Evolutionary conservation across 106 monocot genomes (phyloP), one percentile per base, ranked within the genome.

Genomic region (Dioscorea dumetorum): DNA sequence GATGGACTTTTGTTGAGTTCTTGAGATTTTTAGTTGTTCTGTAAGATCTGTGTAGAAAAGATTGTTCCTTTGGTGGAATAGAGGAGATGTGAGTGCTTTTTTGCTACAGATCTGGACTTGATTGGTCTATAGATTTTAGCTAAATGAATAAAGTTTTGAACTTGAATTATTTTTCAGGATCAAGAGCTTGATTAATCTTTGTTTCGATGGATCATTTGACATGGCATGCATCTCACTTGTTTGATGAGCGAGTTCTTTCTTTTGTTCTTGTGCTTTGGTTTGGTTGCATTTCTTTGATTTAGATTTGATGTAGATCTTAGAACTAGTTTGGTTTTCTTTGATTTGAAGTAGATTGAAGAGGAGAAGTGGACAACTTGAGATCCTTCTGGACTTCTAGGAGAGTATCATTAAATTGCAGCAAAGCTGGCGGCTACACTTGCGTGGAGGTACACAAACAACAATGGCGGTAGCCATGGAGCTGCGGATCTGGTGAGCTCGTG

Each of bases 391-490:
- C 15, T 32, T 73, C 21, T 5, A 35, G 4, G 7, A 61, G 21
- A 51, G 15, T 19, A 12, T 10, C 21, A 2, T 63, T 33, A 49
- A 76, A 22, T 50, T 50, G 68, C 49, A 67, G 77, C 34, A 72
- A 90, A 83, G 75, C 77, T 90, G 92, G 92, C 92, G 73, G 67
- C 90, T 0, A 48, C 86, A 81, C 72, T 90, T 51, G 77, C 86
- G 19, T 90, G 90, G 90, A 81, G 83, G 70, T 90, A 83, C 53
- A 24, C 88, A 11, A 49, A 70, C 72, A 76, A 52, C 57, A 82
- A 80, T 63, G 74, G 87, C 48, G 66, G 72, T 61, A 73, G 66
- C 73, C 79, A 90, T 78, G 82, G 78, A 72, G 67, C 80, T 81
- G 60, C 68, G 53, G 86, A 90, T 78, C 67, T 90, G 90, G 86